Base-by-base conservation (phyloP, 129 eudicot genomes). In the Centrapalus pauciflorus region DNA sequence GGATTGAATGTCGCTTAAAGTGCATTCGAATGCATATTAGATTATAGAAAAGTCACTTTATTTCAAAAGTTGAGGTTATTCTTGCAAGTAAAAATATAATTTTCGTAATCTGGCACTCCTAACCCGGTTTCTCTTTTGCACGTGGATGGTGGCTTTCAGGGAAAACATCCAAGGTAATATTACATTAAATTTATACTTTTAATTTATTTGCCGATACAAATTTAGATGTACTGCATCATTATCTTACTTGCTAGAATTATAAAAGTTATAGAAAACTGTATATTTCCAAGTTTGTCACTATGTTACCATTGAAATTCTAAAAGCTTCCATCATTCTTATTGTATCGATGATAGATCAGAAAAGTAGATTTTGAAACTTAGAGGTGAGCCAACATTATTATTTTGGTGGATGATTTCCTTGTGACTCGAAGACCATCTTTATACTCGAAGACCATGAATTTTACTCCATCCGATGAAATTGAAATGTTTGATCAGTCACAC, bases 141-240 rank as follows among this genome's bases (percentile, higher is more conserved):
- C 75, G 81, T 81, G 77, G 79, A 71, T 62, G 77, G 66, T 62
- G 76, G 61, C 34, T 50, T 61, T 69, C 90, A 90, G 97, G 95
- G 72, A 90, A 90, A 83, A 84, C 95, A 72, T 80, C 97, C 16
- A 84, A 90, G 87, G 97, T 90, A 86, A 50, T 48, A 59, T 25
- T 13, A 11, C 17, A 3, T 51, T 5, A 43, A 66, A 19, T 17
- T 4, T 66, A 23, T 65, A 55, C 27, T 29, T 46, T 40, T n/a
- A n/a, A 7, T 29, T 55, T 0, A 40, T 61, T 50, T 34, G 16
- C 1, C 1, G 21, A 33, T 51, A 46, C 10, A n/a, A 50, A 50
- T 16, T 16, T 50, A 2, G 24, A 61, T 49, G 54, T 49, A 46
- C 14, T 4, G 3, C 14, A 3, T 48, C 21, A 24, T 32, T 48